Conservation (phyloP, 129 eudicot genomes). For the Arctium minus region DNA sequence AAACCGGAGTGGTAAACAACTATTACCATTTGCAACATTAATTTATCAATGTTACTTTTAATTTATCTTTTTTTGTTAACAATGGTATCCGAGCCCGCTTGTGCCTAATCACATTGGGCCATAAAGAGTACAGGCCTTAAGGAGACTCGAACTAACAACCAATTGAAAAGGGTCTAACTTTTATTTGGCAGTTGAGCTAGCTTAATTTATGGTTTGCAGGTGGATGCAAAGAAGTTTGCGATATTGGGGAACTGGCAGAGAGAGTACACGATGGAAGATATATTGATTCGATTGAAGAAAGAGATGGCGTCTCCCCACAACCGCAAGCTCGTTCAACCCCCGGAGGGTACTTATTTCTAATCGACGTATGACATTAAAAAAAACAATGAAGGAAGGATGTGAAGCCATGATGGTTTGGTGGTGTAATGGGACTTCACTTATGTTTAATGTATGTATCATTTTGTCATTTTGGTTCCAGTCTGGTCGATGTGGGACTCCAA, state of each 20-base stretch:
- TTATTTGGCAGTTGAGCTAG: not conserved
- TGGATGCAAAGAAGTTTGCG: constrained; percentile 64
- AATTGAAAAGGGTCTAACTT: too few relatives aligned
- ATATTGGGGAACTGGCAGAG: constrained; percentile 69
- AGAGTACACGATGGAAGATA: constrained; percentile 72
- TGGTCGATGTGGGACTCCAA: not conserved
- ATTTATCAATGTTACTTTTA: not conserved
- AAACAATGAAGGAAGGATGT: constrained; percentile 1
- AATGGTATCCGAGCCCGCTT: not conserved
- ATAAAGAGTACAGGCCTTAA: too few relatives aligned
- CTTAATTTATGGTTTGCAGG: constrained; percentile 23
- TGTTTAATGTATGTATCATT: constrained; percentile 22
- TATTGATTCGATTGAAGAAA: constrained; percentile 56
- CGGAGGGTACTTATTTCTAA: constrained; percentile 65
- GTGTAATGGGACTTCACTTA: constrained; percentile 23
- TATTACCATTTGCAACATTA: not conserved
- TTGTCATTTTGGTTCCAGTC: not conserved
- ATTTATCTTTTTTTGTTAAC: not conserved
- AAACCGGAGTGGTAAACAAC: constrained; percentile 72
- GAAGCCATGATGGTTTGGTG: constrained; percentile 16
- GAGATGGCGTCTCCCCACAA: constrained; percentile 69
- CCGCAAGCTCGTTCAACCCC: constrained; percentile 75
- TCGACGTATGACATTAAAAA: not conserved
- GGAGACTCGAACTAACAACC: too few relatives aligned
- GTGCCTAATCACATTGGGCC: too few relatives aligned